Conservation (phyloP, 495 filamentous ascomycete genomes). For the Penicillium cinerascens region DNA sequence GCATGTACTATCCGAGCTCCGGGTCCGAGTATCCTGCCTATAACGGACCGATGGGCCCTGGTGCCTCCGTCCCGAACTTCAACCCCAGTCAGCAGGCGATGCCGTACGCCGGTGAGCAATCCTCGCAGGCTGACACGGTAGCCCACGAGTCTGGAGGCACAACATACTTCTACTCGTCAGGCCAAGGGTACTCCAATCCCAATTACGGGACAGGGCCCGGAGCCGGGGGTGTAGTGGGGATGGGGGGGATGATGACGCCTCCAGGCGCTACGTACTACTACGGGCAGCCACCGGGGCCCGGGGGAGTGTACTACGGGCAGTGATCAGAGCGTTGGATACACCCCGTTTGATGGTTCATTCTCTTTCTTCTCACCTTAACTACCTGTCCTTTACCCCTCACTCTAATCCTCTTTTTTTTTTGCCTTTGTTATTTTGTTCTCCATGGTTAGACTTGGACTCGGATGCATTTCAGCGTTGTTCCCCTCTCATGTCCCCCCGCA, state of each 20-base stretch:
- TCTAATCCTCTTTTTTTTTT: conserved; percentile 8
- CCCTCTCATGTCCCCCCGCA: conserved; percentile 21
- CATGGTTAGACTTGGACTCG: conserved; percentile 25
- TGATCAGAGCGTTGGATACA: conserved; percentile 22
- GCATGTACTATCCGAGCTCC: conserved; percentile 51
- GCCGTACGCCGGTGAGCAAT: conserved; percentile 45
- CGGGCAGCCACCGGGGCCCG: conserved; percentile 46
- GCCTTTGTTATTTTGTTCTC: conserved; percentile 5
- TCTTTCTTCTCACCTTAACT: conserved; percentile 7
- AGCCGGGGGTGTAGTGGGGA: conserved; percentile 59
- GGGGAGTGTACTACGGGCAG: conserved; percentile 63
- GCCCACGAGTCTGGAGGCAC: conserved; percentile 92
- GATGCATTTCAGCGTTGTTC: conserved; percentile 44
- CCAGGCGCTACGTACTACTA: conserved; percentile 75
- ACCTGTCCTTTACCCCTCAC: conserved; percentile 9
- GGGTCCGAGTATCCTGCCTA: conserved; percentile 38
- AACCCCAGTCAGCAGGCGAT: conserved; percentile 40
- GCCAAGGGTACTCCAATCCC: conserved; percentile 57
- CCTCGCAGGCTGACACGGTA: conserved; percentile 63
- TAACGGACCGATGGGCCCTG: conserved; percentile 46
- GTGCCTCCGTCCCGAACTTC: conserved; percentile 55
- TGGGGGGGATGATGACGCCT: conserved; percentile 77
- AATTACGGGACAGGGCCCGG: conserved; percentile 48
- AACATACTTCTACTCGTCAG: conserved; percentile 87
- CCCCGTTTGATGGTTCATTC: conserved; percentile 1